Conservation (phyloP, 73 alveolate genomes). For the Effrenium voratum region DNA sequence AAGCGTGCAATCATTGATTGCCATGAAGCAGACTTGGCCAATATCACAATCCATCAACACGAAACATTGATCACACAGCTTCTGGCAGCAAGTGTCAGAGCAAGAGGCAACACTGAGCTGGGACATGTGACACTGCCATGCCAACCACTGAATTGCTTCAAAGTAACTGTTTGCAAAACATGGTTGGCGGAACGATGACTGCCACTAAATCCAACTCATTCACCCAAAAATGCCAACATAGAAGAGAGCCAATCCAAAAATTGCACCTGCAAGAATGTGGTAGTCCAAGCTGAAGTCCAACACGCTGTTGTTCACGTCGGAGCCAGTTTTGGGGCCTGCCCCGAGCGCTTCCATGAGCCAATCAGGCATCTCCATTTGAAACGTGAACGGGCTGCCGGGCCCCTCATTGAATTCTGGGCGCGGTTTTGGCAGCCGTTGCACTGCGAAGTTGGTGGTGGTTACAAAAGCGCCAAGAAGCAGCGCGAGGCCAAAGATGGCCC, state of each 20-base stretch:
- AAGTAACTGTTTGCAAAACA: background rate
- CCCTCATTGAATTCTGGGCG: constrained; percentile 26
- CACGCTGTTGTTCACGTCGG: constrained; percentile 56
- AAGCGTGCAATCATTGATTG: background rate
- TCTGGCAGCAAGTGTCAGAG: constrained; percentile 42
- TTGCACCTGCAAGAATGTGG: constrained; percentile 60
- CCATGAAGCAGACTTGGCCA: no score
- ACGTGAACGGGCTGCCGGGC: constrained; percentile 50
- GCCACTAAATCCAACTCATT: background rate
- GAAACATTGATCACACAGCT: background rate
- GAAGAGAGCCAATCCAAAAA: constrained; percentile 69
- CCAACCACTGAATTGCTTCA: background rate
- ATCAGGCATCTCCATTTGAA: constrained; percentile 66
- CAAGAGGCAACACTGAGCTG: background rate
- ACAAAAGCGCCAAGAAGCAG: no score
- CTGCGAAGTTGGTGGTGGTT: constrained; percentile 36
- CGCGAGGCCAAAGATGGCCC: no score
- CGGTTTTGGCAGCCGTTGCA: constrained; percentile 58
- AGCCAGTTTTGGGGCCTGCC: constrained; percentile 45
- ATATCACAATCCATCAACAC: background rate
- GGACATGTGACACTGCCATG: background rate
- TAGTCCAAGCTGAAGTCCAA: constrained; percentile 86
- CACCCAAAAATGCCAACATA: constrained; percentile 57
- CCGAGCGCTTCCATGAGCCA: constrained; percentile 74
- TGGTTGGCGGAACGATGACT: background rate